Base-by-base conservation (phyloP, 495 filamentous ascomycete species). In the Xylaria grammica region DNA sequence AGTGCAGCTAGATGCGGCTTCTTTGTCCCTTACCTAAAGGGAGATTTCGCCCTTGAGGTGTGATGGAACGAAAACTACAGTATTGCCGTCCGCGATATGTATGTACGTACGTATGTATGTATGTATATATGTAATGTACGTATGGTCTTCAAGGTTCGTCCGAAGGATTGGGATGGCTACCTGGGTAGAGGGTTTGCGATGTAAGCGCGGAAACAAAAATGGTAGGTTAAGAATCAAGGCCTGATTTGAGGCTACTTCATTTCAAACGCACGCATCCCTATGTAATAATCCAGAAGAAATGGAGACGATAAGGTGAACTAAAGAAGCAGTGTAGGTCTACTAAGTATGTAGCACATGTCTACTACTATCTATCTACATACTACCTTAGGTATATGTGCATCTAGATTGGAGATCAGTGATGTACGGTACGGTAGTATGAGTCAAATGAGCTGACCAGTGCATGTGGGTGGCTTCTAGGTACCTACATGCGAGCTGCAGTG, bases 11-110 rank as follows among this genome's bases (percentile, higher is more conserved):
- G 7, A 19, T 13, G 26, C 19, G 27, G 50, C 63, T 65, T 66
- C 62, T 65, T 65, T 66, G 56, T 66, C 65, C 67, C 68, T 65
- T 66, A 59, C 48, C 65, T 63, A 57, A 62, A 32, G 27, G 24
- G n/a, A 44, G 42, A 27, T 22, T 19, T 15, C n/a, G n/a, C n/a
- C n/a, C n/a, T n/a, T n/a, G n/a, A n/a, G n/a, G n/a, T n/a, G n/a
- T 11, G 11, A 36, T 4, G 32, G 32, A 11, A 5, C 11, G 32
- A 36, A 5, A 11, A 36, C 32, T 11, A 36, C 32, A 11, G 32
- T 36, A 36, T 36, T 36, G 32, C 32, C 32, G 11, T 36, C 11
- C 32, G 11, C 32, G 11, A 36, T 36, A 36, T 4, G 32, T 5
- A 4, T 36, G 11, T 36, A 4, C 32, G 11, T 4, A 36, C 5